Evolutionary conservation across 1,139 yeast genomes (phyloP), one percentile per base, ranked within the genome.

Genomic region (Magnusiomyces fungicola): DNA sequence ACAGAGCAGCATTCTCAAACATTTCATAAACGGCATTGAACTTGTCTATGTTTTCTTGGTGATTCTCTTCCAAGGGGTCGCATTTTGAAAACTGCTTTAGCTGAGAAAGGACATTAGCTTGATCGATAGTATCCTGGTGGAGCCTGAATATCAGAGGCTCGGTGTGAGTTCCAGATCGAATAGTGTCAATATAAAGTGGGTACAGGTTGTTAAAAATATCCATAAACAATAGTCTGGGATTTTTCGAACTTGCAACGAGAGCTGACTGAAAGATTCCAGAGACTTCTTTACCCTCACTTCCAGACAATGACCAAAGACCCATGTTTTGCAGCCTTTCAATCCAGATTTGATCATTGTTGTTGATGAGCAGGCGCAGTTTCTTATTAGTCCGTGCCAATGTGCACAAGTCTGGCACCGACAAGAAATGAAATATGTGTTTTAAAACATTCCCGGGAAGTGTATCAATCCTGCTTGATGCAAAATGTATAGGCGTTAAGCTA

Each of bases 1-100:
- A 69, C 32, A 86, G 63, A 7, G 85, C 74, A 0, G 94, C 88
- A 60, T 77, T 83, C 48, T 84, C 84, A 61, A 87, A 86, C 36
- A 85, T 71, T 59, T 84, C 94, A 45, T 80, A 67, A n/a, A 82
- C 71, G 1, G 83, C 72, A 36, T 72, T 73, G 46, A 83, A 66
- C 55, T 78, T 75, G 46, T 74, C 78, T 32, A 71, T 61, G 23
- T 72, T 72, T 5, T 66, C 61, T 23, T 64, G 61, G 51, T 68
- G 65, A 47, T 57, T 65, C 60, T 65, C 71, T 51, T 69, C 61
- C 55, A 56, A 53, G 49, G 70, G 56, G 42, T 66, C 80, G 37
- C 73, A 69, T 45, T 67, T 64, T 9, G 73, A 67, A 19, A 78
- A 60, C 25, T 56, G 52, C 45, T 54, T 54, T 18, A 66, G 53